Evolutionary conservation across 2,329 filamentous ascomycete genomes (phyloP).

Genomic region (Dactylellina parvicollis): DNA sequence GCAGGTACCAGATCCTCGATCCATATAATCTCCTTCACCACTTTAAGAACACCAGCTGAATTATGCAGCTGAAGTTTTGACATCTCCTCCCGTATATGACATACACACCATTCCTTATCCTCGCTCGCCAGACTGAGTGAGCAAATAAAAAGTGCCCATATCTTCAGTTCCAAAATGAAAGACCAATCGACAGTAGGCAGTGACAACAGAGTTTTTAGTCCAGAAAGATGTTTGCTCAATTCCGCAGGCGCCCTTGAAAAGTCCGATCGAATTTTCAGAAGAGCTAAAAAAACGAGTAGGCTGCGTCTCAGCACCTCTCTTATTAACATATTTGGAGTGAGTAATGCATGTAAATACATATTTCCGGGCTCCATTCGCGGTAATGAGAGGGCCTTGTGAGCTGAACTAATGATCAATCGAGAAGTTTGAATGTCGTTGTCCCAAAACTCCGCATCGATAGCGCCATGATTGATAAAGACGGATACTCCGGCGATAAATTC

Average conservation of each 20-base stretch:
- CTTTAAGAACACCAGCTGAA: slow-evolving; percentile 10
- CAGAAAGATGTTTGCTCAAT: slow-evolving; percentile 1
- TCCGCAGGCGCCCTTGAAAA: slow-evolving; percentile 12
- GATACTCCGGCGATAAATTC: slow-evolving; percentile 16
- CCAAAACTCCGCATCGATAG: slow-evolving; percentile 16
- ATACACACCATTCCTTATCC: slow-evolving; percentile 18
- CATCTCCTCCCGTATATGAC: slow-evolving; percentile 19
- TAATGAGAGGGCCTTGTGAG: slow-evolving; percentile 18
- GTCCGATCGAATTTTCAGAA: slow-evolving; percentile 20
- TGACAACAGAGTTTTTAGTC: slow-evolving; percentile 6
- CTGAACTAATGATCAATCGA: slow-evolving; percentile 14
- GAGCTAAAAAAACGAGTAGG: slow-evolving; percentile 18
- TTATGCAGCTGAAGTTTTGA: slow-evolving; percentile 10
- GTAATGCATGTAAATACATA: slow-evolving; percentile 19
- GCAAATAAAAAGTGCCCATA: slow-evolving; percentile 23
- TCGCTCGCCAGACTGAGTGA: slow-evolving; percentile 1
- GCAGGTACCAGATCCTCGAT: slow-evolving; percentile 18
- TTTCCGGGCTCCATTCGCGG: slow-evolving; percentile 5
- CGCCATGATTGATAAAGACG: slow-evolving; percentile 14
- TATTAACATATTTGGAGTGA: slow-evolving; percentile 14
- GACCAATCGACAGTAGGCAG: slow-evolving; percentile 15
- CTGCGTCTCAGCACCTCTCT: slow-evolving; percentile 19
- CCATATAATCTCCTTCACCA: slow-evolving; percentile 24
- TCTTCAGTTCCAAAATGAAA: slow-evolving; percentile 9
- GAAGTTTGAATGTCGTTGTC: slow-evolving; percentile 23